These are phyloP conservation scores for Corrigiola litoralis DNA, from an alignment of 179 eudicot genomes.

Conservation along the genomic window DNA sequence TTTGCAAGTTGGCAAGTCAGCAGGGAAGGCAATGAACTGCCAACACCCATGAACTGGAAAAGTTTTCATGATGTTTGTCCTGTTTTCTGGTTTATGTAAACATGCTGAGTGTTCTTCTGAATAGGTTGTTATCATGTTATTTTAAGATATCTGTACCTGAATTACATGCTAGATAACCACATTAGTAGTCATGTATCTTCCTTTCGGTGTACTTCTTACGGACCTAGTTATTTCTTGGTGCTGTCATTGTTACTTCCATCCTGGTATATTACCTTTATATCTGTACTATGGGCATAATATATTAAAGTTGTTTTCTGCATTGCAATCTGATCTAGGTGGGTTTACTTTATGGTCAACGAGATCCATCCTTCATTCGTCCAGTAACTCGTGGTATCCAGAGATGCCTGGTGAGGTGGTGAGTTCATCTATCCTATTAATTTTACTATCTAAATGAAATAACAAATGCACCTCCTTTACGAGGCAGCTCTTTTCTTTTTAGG, in stretches of 20 bases:
- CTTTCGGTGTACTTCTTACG: neutral
- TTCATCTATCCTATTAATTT: constrained; percentile 1
- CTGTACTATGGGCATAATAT: neutral
- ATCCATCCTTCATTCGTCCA: constrained; percentile 89
- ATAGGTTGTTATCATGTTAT: too few species aligned
- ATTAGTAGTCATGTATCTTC: too few species aligned
- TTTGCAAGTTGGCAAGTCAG: too few species aligned
- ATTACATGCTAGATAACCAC: too few species aligned
- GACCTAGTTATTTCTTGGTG: neutral
- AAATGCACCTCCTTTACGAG: neutral
- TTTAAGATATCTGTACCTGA: too few species aligned
- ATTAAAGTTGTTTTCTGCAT: constrained; percentile 8
- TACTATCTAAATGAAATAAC: neutral
- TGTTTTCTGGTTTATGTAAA: too few species aligned
- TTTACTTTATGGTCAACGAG: constrained; percentile 75
- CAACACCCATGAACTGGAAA: too few species aligned
- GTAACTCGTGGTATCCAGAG: constrained; percentile 73
- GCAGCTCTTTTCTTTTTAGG: too few species aligned
- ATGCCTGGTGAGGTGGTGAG: constrained; percentile 96
- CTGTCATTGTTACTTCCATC: neutral
- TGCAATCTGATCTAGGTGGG: constrained; percentile 58
- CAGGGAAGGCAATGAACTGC: too few species aligned
- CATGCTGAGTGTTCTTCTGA: too few species aligned
- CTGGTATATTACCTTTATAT: neutral
- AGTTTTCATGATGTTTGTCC: too few species aligned